These are phyloP conservation scores for Torulaspora franciscae DNA, from an alignment of 805 yeast species.

Conservation along the genomic window DNA sequence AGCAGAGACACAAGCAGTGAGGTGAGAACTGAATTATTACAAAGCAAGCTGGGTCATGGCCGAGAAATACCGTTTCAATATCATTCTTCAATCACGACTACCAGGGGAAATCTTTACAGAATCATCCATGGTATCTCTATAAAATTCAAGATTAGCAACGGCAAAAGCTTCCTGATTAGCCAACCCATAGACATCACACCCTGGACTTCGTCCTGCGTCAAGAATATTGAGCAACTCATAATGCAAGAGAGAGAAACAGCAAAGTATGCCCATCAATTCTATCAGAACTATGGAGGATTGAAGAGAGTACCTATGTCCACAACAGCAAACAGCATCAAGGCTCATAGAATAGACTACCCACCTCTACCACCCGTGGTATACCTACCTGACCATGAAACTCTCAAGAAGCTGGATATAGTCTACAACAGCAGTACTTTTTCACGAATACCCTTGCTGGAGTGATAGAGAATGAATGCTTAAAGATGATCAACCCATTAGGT, in stretches of 20 bases:
- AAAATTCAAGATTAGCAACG: slow-evolving; percentile 45
- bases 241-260: slow-evolving; percentile 49
- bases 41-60: slow-evolving; percentile 25
- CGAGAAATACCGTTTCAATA: slow-evolving; percentile 35
- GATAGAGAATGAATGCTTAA: background rate
- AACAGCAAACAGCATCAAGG: slow-evolving; percentile 4
- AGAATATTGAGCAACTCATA: slow-evolving; percentile 50
- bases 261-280: slow-evolving; percentile 32
- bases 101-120: slow-evolving; percentile 46
- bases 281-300: slow-evolving; percentile 37
- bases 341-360: slow-evolving; percentile 34
- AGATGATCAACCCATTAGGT: background rate
- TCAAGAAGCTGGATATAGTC: slow-evolving; percentile 21
- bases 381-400: slow-evolving; percentile 20
- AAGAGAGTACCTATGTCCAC: slow-evolving; percentile 30
- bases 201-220: slow-evolving; percentile 45
- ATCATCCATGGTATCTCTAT: slow-evolving; percentile 48
- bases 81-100: slow-evolving; percentile 47
- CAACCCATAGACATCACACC: slow-evolving; percentile 55
- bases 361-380: slow-evolving; percentile 35
- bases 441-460: slow-evolving; percentile 25
- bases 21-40: slow-evolving; percentile 27
- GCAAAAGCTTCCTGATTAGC: slow-evolving; percentile 46
- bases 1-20: slow-evolving; percentile 5
- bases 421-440: slow-evolving; percentile 12